A percentile compares a stretch with the other conserved stretches of the same genome.
phyloP scores from a whole-genome alignment of 2,329 filamentous ascomycete genomes.

The Septoria petroselini region DNA sequence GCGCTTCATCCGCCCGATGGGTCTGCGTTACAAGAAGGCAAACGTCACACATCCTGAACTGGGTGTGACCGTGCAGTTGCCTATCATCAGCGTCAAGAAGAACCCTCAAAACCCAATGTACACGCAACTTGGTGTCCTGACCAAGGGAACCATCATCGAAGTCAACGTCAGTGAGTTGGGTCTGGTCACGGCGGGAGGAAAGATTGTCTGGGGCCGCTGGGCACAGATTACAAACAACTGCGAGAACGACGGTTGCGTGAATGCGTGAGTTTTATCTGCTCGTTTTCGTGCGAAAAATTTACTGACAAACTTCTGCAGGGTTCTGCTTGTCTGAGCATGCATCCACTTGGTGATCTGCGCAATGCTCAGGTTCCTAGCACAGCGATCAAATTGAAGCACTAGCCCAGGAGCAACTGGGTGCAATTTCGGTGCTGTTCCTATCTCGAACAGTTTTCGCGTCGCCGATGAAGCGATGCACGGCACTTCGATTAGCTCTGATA shows the following conservation, averaged over 20 bases:
- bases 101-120: slow-evolving; percentile 87
- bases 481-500: slow-evolving; percentile 2
- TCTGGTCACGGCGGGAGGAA: slow-evolving; percentile 83
- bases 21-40: slow-evolving; percentile 74
- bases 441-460: too few relatives aligned
- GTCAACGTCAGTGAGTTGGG: slow-evolving; percentile 92
- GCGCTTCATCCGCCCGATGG: slow-evolving; percentile 68
- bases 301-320: slow-evolving; percentile 12
- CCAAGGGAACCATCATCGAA: slow-evolving; percentile 80
- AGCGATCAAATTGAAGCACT: too few relatives aligned
- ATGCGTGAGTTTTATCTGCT: slow-evolving; percentile 23
- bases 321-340: slow-evolving; percentile 18
- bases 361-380: too few relatives aligned
- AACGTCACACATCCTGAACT: slow-evolving; percentile 70
- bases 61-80: slow-evolving; percentile 79
- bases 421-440: too few relatives aligned
- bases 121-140: slow-evolving; percentile 86
- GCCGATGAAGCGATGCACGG: slow-evolving; percentile 1
- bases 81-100: slow-evolving; percentile 66
- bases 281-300: neutral
- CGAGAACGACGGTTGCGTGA: slow-evolving; percentile 61
- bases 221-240: slow-evolving; percentile 64
- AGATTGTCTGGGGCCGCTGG: slow-evolving; percentile 88
- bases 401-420: too few relatives aligned
- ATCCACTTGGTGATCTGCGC: neutral